Evolutionary conservation across 1,139 yeast species (phyloP).

Genomic region (Magnusiomyces magnusii): DNA sequence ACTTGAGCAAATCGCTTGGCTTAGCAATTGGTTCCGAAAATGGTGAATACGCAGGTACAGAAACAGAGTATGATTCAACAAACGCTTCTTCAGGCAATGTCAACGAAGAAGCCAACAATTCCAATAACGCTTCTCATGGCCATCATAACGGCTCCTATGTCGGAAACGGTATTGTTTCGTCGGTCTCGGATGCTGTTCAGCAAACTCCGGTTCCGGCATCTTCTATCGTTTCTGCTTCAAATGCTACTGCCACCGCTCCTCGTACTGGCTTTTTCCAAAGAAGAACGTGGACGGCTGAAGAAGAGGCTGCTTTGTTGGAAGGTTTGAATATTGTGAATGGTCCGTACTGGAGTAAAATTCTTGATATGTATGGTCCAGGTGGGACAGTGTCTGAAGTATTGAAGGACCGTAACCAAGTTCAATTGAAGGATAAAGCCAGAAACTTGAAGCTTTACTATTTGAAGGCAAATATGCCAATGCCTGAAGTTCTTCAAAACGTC

Average conservation of each 20-base stretch:
- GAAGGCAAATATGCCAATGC: constrained; percentile 51
- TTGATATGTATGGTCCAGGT: constrained; percentile 86
- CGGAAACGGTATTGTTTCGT: not conserved
- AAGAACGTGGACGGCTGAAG: constrained; percentile 82
- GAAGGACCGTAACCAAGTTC: constrained; percentile 83
- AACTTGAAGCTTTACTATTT: constrained; percentile 86
- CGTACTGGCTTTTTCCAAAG: constrained; percentile 33
- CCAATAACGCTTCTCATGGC: not conserved
- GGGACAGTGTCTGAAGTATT: constrained; percentile 78
- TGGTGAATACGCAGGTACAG: not conserved
- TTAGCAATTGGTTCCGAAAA: not conserved
- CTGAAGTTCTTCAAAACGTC: constrained; percentile 68
- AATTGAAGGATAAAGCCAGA: constrained; percentile 90
- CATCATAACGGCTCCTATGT: not conserved
- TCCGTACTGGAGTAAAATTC: constrained; percentile 86
- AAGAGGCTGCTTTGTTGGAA: constrained; percentile 74
- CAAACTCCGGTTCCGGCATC: constrained; percentile 3
- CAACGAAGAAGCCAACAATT: not conserved
- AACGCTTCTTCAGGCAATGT: not conserved
- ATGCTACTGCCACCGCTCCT: not conserved
- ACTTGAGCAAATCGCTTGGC: not conserved
- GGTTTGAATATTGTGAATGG: constrained; percentile 75
- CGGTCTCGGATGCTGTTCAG: not conserved
- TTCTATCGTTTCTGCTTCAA: constrained; percentile 1
- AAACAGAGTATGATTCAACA: constrained; percentile 3